A percentile compares a stretch with the other conserved stretches of the same genome.
phyloP scores from a whole-genome alignment of 108 stramenopile species.

The Thalassiosira profunda region DNA sequence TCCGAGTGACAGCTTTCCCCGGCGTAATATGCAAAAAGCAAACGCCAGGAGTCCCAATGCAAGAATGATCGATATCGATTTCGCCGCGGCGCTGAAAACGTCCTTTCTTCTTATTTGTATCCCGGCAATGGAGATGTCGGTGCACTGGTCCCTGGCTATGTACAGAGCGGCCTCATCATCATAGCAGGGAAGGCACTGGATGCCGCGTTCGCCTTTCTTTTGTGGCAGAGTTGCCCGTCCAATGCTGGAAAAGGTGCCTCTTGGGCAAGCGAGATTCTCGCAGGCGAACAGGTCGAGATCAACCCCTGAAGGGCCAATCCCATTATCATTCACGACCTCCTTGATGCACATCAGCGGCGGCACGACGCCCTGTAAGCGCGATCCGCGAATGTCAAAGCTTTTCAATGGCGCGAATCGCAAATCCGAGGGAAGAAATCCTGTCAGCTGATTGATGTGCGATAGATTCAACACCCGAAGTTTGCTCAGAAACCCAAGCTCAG shows the following conservation, averaged over 20 bases:
- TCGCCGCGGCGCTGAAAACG: neutral
- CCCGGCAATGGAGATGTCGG: conserved; percentile 19
- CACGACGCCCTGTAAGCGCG: conserved; percentile 35
- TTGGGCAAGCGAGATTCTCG: conserved; percentile 45
- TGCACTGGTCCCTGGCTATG: conserved; percentile 37
- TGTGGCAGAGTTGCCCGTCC: conserved; percentile 38
- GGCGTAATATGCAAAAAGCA: neutral
- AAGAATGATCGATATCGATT: conserved; percentile 1
- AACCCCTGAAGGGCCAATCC: conserved; percentile 24
- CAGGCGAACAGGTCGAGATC: conserved; percentile 36
- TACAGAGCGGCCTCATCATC: conserved; percentile 33
- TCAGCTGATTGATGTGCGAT: conserved; percentile 43
- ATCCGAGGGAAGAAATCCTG: conserved; percentile 53
- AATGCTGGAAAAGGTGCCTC: conserved; percentile 38
- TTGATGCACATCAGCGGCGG: conserved; percentile 55
- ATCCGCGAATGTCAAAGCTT: conserved; percentile 35
- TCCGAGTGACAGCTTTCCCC: neutral
- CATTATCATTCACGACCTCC: conserved; percentile 56
- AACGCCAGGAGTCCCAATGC: conserved; percentile 4
- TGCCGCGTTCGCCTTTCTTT: conserved; percentile 24
- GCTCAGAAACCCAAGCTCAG: conserved; percentile 36
- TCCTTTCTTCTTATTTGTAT: conserved; percentile 25
- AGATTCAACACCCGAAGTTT: conserved; percentile 38
- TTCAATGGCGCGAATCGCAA: conserved; percentile 47
- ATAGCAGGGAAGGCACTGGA: conserved; percentile 42